Percentiles rank a stretch among this genome's conserved stretches.
phyloP scores from a whole-genome alignment of 192 early-diverging fungal species.

The Coemansia sp. region DNA sequence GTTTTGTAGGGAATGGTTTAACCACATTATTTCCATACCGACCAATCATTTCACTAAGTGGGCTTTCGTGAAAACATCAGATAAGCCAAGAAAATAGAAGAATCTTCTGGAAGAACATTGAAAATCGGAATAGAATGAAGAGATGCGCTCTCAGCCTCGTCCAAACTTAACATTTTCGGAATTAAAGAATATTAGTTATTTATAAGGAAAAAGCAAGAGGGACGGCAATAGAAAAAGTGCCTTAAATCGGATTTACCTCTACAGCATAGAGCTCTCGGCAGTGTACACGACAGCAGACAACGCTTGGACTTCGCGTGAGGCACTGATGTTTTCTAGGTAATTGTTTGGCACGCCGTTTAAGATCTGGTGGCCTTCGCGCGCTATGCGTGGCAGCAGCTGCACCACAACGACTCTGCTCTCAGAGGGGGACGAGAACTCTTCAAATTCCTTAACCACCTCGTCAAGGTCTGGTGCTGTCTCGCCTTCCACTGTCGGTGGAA shows the following conservation, averaged over 20 bases:
- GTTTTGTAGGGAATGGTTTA: not conserved
- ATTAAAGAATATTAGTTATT: not conserved
- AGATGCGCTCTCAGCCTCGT: not conserved
- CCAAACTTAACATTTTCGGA: too few relatives aligned
- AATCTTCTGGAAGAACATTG: not conserved
- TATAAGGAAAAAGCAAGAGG: not conserved
- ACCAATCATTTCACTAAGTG: not conserved
- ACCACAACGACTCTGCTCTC: slow-evolving; percentile 63
- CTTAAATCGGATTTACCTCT: not conserved
- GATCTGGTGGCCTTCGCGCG: slow-evolving; percentile 69
- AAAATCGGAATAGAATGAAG: not conserved
- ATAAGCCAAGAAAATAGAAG: not conserved
- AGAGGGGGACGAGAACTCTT: slow-evolving; percentile 45
- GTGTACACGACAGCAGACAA: slow-evolving; percentile 78
- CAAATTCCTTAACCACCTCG: slow-evolving; percentile 62
- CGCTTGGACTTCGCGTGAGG: slow-evolving; percentile 73
- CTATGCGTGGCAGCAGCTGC: slow-evolving; percentile 65
- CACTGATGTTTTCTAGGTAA: slow-evolving; percentile 69
- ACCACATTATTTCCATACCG: not conserved
- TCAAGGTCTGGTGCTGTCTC: slow-evolving; percentile 43
- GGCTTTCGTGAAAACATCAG: not conserved
- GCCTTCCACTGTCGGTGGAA: slow-evolving; percentile 49
- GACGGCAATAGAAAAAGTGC: not conserved
- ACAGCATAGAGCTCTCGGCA: slow-evolving; percentile 54
- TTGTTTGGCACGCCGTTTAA: slow-evolving; percentile 73